Evolutionary conservation across 2,329 filamentous ascomycete species (phyloP), one percentile per base, ranked within the genome.

Genomic region (Sporothrix humicola): DNA sequence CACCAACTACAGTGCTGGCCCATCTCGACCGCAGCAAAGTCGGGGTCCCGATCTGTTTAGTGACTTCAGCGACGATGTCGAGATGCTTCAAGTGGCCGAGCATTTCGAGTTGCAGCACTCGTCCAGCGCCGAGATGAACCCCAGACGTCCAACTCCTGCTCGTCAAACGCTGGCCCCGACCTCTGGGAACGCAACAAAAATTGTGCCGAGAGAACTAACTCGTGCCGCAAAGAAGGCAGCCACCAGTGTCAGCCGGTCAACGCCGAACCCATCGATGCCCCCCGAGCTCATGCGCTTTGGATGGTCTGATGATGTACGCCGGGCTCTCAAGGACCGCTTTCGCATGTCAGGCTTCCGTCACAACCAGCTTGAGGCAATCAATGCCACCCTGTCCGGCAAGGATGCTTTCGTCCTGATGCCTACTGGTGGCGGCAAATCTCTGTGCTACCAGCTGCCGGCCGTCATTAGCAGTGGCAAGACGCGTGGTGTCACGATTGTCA

Each of bases 381-480:
- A 99, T 81, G 92, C 95, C 1, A 98, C 96, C 0, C 84, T 99
- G 63, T 86, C 85, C 44, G 96, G 95, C 2, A 91, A 95, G 76
- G 95, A 99, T 82, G 92, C 93, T 0, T 99, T 99, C 80, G 92
- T 99, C 17, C 85, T 99, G 54, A 99, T 99, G 96, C 96, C 97
- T 2, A 99, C 96, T 0, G 96, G 96, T 71, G 96, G 96, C 74
- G 96, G 96, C 58, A 99, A 99, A 80, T 98, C 95, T 0, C 86
- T 99, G 1, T 98, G 96, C 81, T 99, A 99, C 80, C 97, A 99
- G 81, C 84, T 99, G 13, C 97, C 96, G 15, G 93, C 96, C 1
- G 88, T 98, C 23, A 87, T 99, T 46, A 89, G 87, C 66, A 92
- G 89, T 63, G 96, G 96, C 59, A 92, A 88, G 78, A 98, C 95